Conservation (phyloP, 2,329 filamentous ascomycete species). For the Penicillium sp. region DNA sequence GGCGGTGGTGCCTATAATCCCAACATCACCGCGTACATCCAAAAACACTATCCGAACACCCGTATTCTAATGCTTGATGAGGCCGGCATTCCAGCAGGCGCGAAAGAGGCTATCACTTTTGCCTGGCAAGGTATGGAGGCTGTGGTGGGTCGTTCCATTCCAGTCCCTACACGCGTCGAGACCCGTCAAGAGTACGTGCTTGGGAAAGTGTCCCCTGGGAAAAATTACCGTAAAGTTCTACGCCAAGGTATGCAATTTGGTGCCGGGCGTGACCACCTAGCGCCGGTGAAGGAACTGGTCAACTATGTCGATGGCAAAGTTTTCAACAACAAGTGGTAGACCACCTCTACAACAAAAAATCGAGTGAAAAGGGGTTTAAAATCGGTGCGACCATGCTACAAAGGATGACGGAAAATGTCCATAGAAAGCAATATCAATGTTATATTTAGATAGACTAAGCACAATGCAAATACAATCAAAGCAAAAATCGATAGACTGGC, state of each 20-base stretch:
- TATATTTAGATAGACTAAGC: background rate
- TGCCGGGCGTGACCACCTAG: constrained; percentile 41
- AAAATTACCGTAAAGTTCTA: constrained; percentile 56
- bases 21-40: constrained; percentile 56
- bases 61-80: constrained; percentile 57
- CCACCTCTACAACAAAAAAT: background rate
- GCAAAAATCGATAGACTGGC: too few relatives aligned
- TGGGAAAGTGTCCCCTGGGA: constrained; percentile 55
- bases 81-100: constrained; percentile 55
- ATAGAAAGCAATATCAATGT: background rate
- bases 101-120: constrained; percentile 61
- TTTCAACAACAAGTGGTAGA: constrained; percentile 49
- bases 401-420: background rate
- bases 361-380: background rate
- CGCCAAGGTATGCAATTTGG: constrained; percentile 54
- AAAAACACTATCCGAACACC: constrained; percentile 48
- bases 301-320: constrained; percentile 51
- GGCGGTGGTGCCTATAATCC: constrained; percentile 59
- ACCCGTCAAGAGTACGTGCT: constrained; percentile 52
- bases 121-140: constrained; percentile 62
- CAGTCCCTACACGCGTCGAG: constrained; percentile 55
- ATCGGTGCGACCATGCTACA: background rate
- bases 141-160: constrained; percentile 54
- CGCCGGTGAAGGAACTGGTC: constrained; percentile 51
- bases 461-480: background rate